Base-by-base conservation (phyloP, 2,329 filamentous ascomycete species). In the Microdochium trichocladiopsis region DNA sequence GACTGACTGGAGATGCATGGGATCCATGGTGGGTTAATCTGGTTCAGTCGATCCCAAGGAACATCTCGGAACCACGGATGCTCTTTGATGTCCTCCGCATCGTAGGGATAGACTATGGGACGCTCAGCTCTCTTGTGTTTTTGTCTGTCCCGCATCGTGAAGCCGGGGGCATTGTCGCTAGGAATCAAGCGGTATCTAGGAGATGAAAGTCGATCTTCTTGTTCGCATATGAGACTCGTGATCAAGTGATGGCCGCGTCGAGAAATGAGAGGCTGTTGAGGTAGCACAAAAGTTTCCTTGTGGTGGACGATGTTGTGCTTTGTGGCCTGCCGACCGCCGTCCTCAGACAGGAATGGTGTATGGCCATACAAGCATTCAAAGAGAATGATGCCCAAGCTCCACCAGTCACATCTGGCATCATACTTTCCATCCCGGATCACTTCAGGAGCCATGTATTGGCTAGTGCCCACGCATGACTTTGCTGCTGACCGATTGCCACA, bases 371-470 rank as follows among this genome's bases (percentile, higher is more conserved):
- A 75, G 62, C 93, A 96, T 77, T 97, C 93, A 63, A 90, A 97
- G 52, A 97, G 71, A 63, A 97, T 96, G 64, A 97, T 84, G 51
- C 91, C 93, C 60, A 97, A 82, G 70, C 92, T 96, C 93, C 89
- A 97, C 90, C 82, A 97, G 70, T 97, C 93, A 70, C 93, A 97
- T 63, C 93, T 80, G 25, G 89, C 93, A 69, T 97, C 94, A 67
- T 97, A 97, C 36, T 79, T 72, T 49, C 90, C 80, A 25, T 92
- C 90, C 58, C 80, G 76, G 53, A 96, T 86, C 18, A 97, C 89
- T 72, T 97, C 94, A 2, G 93, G 93, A 1, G 94, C 93, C 94
- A 96, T 97, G 72, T 97, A 97, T 65, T 96, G 93, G 66, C 91
- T 96, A 2, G 94, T 97, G 2, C 93, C 93, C 11, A 97, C 93